Evolutionary conservation across 495 filamentous ascomycete species (phyloP).

Genomic region (Cercophora samala): DNA sequence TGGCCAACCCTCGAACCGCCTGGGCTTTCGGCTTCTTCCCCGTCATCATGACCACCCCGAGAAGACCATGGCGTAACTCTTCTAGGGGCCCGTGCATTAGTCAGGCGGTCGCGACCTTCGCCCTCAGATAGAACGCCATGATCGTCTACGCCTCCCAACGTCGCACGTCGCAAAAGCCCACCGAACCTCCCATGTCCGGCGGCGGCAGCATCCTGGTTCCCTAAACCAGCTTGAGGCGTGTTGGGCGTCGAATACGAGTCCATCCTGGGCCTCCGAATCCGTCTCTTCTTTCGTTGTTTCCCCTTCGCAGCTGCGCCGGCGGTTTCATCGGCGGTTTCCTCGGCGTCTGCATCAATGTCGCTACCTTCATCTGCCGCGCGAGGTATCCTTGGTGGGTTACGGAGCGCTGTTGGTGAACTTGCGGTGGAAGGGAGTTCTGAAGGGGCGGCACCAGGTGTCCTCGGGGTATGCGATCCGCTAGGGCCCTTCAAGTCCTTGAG

Average conservation of each 20-base stretch:
- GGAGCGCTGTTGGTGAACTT: conserved; percentile 49
- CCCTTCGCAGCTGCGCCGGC: conserved; percentile 43
- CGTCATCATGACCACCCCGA: conserved; percentile 28
- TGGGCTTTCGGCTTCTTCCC: conserved; percentile 44
- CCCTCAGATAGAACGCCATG: conserved; percentile 80
- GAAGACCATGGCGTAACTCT: conserved; percentile 55
- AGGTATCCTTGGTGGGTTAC: conserved; percentile 37
- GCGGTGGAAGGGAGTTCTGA: conserved; percentile 34
- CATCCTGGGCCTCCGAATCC: conserved; percentile 50
- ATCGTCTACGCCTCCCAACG: conserved; percentile 64
- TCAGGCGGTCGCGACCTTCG: conserved; percentile 74
- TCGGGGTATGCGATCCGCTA: conserved; percentile 47
- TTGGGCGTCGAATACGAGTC: conserved; percentile 44
- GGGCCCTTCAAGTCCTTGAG: conserved; percentile 57
- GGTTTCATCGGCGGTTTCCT: conserved; percentile 61
- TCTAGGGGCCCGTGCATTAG: conserved; percentile 51
- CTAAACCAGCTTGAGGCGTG: conserved; percentile 31
- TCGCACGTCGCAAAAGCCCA: conserved; percentile 61
- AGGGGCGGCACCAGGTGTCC: conserved; percentile 29
- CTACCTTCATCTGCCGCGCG: conserved; percentile 60
- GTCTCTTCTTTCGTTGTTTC: conserved; percentile 48
- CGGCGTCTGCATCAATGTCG: conserved; percentile 70
- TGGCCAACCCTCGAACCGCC: conserved; percentile 63
- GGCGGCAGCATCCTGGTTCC: conserved; percentile 34
- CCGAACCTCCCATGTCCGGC: conserved; percentile 35